A percentile compares a stretch with the other conserved stretches of the same genome.
Evolutionary conservation across 495 filamentous ascomycete species (phyloP).

Genomic region (Hyaloscypha variabilis): DNA sequence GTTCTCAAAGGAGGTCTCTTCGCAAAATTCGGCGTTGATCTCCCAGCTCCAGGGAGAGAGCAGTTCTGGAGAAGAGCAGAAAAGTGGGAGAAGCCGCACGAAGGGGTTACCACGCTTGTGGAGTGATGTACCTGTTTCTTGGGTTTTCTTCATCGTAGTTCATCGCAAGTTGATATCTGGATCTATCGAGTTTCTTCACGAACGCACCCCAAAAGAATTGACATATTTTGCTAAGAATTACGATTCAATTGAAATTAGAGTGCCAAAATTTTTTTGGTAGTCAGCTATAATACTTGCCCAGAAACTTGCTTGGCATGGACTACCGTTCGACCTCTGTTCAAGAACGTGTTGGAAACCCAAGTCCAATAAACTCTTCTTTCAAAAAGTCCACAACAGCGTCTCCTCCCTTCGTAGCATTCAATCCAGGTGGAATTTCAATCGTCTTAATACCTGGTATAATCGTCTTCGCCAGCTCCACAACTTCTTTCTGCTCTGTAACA

Average conservation of each 20-base stretch:
- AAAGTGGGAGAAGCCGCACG: conserved; percentile 14
- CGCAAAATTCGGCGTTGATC: conserved; percentile 14
- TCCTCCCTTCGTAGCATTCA: conserved; percentile 10
- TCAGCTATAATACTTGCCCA: too few species aligned
- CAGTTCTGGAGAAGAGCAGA: conserved; percentile 16
- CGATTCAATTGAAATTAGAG: too few species aligned
- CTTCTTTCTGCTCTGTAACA: neutral
- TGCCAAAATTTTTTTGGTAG: too few species aligned
- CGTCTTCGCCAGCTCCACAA: neutral
- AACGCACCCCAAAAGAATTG: too few species aligned
- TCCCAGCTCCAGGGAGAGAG: conserved; percentile 14
- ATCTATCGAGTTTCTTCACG: too few species aligned
- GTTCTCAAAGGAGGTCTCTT: conserved; percentile 21
- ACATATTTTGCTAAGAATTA: too few species aligned
- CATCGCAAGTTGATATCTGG: too few species aligned
- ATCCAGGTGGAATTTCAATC: conserved; percentile 4
- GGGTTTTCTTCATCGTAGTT: too few species aligned
- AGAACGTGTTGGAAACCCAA: neutral
- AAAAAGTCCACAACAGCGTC: conserved; percentile 18
- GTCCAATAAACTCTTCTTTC: conserved; percentile 8
- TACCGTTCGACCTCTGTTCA: neutral
- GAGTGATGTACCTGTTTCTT: neutral
- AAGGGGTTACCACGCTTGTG: neutral
- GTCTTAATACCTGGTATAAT: conserved; percentile 12
- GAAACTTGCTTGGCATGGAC: too few species aligned